Conservation (phyloP, 495 filamentous ascomycete species). For the Saxophila tyrrhenica region DNA sequence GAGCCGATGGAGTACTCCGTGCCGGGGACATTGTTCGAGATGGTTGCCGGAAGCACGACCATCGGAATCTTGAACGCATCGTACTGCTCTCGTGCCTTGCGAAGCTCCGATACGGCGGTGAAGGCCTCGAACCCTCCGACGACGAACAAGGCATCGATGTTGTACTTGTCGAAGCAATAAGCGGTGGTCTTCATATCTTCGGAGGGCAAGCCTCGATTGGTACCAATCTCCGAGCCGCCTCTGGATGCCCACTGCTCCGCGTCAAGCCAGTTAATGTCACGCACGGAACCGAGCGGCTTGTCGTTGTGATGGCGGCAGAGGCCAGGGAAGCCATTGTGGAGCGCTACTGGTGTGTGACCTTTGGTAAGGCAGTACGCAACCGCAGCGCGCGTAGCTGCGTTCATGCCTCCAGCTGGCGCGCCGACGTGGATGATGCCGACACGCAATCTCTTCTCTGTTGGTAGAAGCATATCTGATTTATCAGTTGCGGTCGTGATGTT, state of each 20-base stretch:
- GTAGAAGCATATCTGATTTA: constrained; percentile 49
- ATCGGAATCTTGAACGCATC: constrained; percentile 87
- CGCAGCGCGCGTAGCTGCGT: constrained; percentile 86
- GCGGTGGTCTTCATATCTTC: constrained; percentile 79
- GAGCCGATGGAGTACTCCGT: constrained; percentile 95
- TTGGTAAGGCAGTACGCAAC: constrained; percentile 93
- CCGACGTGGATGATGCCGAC: constrained; percentile 96
- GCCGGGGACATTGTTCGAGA: constrained; percentile 96
- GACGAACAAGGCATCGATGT: constrained; percentile 83
- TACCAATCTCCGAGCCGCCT: constrained; percentile 95
- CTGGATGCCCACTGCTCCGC: constrained; percentile 91
- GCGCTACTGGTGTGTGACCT: constrained; percentile 80
- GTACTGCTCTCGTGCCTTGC: constrained; percentile 65
- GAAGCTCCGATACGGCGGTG: constrained; percentile 77
- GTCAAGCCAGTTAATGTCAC: constrained; percentile 81
- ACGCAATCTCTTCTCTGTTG: constrained; percentile 73
- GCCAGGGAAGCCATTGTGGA: constrained; percentile 96
- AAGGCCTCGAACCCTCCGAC: constrained; percentile 97
- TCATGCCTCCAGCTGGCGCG: constrained; percentile 98
- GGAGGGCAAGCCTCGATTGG: constrained; percentile 80
- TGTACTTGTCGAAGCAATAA: constrained; percentile 69
- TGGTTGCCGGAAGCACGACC: constrained; percentile 85
- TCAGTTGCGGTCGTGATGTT: constrained; percentile 72
- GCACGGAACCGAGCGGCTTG: constrained; percentile 67
- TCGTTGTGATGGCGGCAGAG: constrained; percentile 84